Conservation (phyloP, 225 moss, liverwort and hornwort species). For the Ulota crispa region DNA sequence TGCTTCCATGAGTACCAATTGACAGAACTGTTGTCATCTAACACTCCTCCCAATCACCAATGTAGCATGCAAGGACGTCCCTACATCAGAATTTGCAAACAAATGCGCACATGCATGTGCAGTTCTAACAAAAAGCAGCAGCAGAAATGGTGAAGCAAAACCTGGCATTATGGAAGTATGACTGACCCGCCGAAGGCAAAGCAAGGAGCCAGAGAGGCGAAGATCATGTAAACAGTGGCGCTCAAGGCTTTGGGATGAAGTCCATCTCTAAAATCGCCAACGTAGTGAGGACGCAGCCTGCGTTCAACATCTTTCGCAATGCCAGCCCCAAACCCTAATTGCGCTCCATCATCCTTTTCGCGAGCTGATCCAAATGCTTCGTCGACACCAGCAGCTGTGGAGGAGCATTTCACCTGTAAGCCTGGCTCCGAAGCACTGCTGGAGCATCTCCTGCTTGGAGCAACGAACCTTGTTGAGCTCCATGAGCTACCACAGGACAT, state of each 20-base stretch:
- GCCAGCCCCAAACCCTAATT: constrained; percentile 42
- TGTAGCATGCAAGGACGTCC: too few species aligned
- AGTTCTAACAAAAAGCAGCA: background rate
- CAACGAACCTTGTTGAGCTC: constrained; percentile 12
- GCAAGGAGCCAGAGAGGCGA: constrained; percentile 76
- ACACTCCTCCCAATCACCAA: too few species aligned
- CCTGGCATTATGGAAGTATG: background rate
- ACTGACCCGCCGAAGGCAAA: constrained; percentile 84
- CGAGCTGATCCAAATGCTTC: constrained; percentile 15
- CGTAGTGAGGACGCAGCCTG: constrained; percentile 49
- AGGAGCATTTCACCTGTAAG: constrained; percentile 14
- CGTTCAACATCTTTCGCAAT: constrained; percentile 59
- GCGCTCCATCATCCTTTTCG: constrained; percentile 16
- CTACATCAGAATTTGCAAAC: background rate
- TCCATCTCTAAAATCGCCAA: constrained; percentile 60
- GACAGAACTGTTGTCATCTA: too few species aligned
- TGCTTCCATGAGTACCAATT: too few species aligned
- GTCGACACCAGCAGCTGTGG: constrained; percentile 32
- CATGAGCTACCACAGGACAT: background rate
- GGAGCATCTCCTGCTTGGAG: constrained; percentile 2
- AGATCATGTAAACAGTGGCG: constrained; percentile 56
- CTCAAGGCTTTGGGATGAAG: constrained; percentile 61
- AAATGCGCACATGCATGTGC: background rate
- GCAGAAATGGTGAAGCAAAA: constrained; percentile 11
- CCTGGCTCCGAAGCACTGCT: background rate